These are phyloP conservation scores for Jatropha podagrica DNA, from an alignment of 441 rosid genomes.

Conservation along the genomic window DNA sequence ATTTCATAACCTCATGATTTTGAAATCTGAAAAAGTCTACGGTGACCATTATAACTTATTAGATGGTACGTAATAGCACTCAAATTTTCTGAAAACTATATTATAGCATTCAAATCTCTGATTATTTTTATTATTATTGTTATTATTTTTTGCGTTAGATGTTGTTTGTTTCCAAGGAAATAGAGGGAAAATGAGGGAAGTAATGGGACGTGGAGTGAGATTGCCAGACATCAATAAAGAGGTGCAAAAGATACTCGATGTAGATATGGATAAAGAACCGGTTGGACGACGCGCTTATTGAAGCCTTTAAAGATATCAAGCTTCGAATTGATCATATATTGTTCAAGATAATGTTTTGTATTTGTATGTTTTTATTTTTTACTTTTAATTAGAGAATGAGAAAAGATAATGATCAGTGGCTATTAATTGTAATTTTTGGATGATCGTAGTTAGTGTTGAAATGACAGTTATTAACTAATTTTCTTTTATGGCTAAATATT, in stretches of 20 bases:
- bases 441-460: no score
- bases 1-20: neutral
- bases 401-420: no score
- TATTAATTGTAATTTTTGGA: neutral
- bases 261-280: conserved; percentile 67
- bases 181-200: conserved; percentile 24
- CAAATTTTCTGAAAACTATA: neutral
- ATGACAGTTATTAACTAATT: neutral
- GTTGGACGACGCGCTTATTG: conserved; percentile 71
- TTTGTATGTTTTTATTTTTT: neutral
- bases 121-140: neutral
- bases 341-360: conserved; percentile 52
- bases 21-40: neutral
- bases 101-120: no score
- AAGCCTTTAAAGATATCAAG: conserved; percentile 76
- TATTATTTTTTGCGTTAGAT: neutral
- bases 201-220: conserved; percentile 44
- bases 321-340: conserved; percentile 75
- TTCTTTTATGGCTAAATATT: neutral
- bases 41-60: neutral
- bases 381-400: neutral
- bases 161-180: conserved; percentile 21
- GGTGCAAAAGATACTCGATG: conserved; percentile 53
- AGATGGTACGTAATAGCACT: neutral
- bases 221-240: conserved; percentile 47